Base-by-base conservation (phyloP, 2,329 filamentous ascomycete species). In the Alternaria brassicae region DNA sequence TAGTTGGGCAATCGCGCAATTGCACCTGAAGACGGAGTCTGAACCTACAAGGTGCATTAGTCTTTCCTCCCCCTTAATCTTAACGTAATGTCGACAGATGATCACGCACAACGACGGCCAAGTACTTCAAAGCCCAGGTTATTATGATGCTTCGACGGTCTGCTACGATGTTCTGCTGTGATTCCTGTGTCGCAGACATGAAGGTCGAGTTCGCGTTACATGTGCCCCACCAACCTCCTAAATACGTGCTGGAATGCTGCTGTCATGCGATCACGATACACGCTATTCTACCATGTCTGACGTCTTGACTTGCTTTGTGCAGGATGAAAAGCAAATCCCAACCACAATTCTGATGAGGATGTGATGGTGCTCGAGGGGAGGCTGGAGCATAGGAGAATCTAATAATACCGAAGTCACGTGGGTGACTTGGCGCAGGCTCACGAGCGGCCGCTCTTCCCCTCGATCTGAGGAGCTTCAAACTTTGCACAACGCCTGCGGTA, bases 381-480 rank as follows among this genome's bases (percentile, higher is more conserved):
- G 58, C 58, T 61, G 61, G 60, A 47, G 53, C 40, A 23, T 57
- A 40, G 44, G 49, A 49, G 44, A 37, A 52, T 58, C 55, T 59
- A 64, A 58, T 56, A 52, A 59, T 62, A 62, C 44, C 27, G 17
- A 32, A 45, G 36, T 65, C 62, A 62, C 62, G 62, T 60, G 62
- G 47, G 39, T 17, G 15, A 45, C 62, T 65, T 59, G 62, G 62
- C 62, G 52, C 44, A 53, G 49, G 51, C 47, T 39, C 56, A 54
- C 51, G 56, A 59, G 56, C 56, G 56, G 51, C 56, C 51, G 56
- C 56, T 30, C 44, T 49, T 50, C 56, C 44, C 56, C 42, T 58
- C 44, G 45, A 42, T 48, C 19, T 47, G 17, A 23, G 37, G 39
- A 32, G 42, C 40, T 53, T 47, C 53, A 51, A 42, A 60, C 51